Base-by-base conservation (phyloP, 2,329 filamentous ascomycete species). In the Fragosphaeria purpurea region DNA sequence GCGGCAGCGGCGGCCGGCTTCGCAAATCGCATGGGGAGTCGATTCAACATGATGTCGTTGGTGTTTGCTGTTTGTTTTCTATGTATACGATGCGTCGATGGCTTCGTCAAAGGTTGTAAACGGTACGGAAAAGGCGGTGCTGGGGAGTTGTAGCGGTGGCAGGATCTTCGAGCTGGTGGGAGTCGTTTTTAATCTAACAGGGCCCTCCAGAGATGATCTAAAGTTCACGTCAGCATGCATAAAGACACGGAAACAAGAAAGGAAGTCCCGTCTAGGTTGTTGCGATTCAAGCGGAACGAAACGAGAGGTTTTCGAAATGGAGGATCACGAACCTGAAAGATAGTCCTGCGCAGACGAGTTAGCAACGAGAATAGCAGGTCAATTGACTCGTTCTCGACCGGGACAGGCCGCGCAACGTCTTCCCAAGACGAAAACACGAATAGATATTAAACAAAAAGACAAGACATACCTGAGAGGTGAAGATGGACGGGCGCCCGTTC, bases 401-500 rank as follows among this genome's bases (percentile, higher is more conserved):
- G 43, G 37, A 22, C 30, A 50, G 31, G 35, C 11, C 2, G 22
- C 22, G 22, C 22, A 22, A 22, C 22, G 22, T 22, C 22, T 22
- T 22, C 3, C 22, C 22, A 22, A 42, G 31, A 6, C 38, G 34
- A 47, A 32, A 13, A 10, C 10, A 35, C 11, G 45, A 32, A 35
- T 10, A 32, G 7, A 41, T 3, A 22, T 22, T 22, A 2, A 22
- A 22, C n/a, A 40, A 6, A 46, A 47, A 32, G 22, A 30, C 40
- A 43, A 12, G 35, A 69, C 76, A 56, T 83, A 88, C 85, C 82
- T 90, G 86, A 72, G 85, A 90, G 74, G 86, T 90, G 76, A 88
- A 90, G 70, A 84, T 79, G 70, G 86, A 88, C 73, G 79, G 77
- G 79, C 83, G 83, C 76, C 84, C 84, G 84, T 83, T 85, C 85